Conservation (phyloP, 768 basidiomycete genomes). For the Rhodotorula taiwanensis region DNA sequence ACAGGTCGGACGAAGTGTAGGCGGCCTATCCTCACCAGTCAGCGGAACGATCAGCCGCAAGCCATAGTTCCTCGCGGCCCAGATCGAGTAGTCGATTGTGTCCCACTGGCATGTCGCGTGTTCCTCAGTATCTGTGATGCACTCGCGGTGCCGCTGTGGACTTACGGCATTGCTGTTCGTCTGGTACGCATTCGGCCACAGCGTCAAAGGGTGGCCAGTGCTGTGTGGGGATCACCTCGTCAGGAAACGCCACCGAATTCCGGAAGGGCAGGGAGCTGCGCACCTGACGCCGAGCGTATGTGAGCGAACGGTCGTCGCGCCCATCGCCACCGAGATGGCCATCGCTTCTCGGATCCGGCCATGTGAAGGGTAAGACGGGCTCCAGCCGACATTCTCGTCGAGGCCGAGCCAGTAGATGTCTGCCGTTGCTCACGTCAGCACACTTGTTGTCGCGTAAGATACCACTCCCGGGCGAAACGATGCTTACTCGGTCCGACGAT, state of each 20-base stretch:
- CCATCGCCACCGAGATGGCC: slow-evolving; percentile 38
- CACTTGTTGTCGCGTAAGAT: no score
- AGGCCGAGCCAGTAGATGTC: slow-evolving; percentile 46
- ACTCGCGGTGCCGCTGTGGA: neutral
- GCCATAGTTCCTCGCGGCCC: slow-evolving; percentile 35
- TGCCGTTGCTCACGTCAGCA: neutral
- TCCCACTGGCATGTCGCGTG: slow-evolving; percentile 17
- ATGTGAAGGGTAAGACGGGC: slow-evolving; percentile 40
- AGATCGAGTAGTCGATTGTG: slow-evolving; percentile 38
- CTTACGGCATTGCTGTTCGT: slow-evolving; percentile 29
- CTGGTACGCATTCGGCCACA: slow-evolving; percentile 26
- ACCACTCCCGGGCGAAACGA: no score
- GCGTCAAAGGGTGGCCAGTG: slow-evolving; percentile 27
- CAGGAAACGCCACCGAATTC: no score
- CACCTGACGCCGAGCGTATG: slow-evolving; percentile 38
- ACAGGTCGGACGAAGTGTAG: no score
- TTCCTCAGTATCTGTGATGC: no score
- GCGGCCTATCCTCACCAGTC: slow-evolving; percentile 8
- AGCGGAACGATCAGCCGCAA: slow-evolving; percentile 36
- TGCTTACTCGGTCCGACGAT: slow-evolving; percentile 38
- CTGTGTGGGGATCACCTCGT: neutral
- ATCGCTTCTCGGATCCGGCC: slow-evolving; percentile 41
- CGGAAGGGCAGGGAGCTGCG: neutral
- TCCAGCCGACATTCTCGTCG: slow-evolving; percentile 43
- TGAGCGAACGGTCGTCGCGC: slow-evolving; percentile 35